phyloP scores from a whole-genome alignment of 139 green algal species.

The Diplosphaera chodatii region DNA sequence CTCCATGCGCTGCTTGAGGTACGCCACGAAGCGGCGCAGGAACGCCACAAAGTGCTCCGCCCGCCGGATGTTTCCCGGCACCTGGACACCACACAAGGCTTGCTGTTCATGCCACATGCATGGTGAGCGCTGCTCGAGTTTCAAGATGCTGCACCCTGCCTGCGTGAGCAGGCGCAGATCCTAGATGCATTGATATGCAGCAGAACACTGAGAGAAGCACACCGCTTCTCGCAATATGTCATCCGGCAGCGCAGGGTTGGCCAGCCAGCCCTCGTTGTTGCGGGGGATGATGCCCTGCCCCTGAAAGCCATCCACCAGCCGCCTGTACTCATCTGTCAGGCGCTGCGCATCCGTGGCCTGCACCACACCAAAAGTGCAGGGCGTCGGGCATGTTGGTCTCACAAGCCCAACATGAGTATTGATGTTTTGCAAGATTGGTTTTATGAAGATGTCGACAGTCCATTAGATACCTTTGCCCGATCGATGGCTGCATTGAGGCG shows the following conservation, averaged over 20 bases:
- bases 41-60: constrained; percentile 98
- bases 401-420: too few relatives aligned
- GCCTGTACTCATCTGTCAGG: constrained; percentile 79
- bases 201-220: too few relatives aligned
- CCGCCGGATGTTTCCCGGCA: constrained; percentile 87
- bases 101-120: too few relatives aligned
- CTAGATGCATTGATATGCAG: too few relatives aligned
- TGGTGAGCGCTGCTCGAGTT: too few relatives aligned
- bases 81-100: too few relatives aligned
- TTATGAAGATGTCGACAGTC: too few relatives aligned
- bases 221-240: constrained; percentile 87
- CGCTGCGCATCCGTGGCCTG: constrained; percentile 57
- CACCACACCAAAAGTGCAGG: too few relatives aligned
- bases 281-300: background rate
- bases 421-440: too few relatives aligned
- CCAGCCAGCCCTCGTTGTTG: constrained; percentile 63
- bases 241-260: constrained; percentile 79
- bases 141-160: too few relatives aligned
- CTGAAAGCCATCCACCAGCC: constrained; percentile 54
- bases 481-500: constrained; percentile 57
- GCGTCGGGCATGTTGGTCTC: too few relatives aligned
- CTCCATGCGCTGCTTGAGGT: constrained; percentile 65
- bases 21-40: constrained; percentile 84
- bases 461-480: constrained; percentile 39
- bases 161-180: too few relatives aligned